A percentile compares a stretch with the other conserved stretches of the same genome.
Evolutionary conservation across 768 basidiomycete species (phyloP).

Genomic region (Suillus subalutaceus): DNA sequence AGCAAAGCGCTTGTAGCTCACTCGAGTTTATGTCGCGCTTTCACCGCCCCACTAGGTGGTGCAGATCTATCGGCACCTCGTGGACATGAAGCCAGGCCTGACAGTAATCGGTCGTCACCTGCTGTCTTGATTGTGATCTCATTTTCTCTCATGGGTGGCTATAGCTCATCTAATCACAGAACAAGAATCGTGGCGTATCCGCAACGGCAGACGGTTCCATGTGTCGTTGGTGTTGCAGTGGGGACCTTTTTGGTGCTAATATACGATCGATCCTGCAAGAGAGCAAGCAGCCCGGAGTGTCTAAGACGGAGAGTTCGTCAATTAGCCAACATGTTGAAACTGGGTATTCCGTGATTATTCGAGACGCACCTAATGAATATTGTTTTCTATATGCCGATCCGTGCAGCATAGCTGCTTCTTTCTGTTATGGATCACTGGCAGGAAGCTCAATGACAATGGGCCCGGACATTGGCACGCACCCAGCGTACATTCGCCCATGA

Average conservation of each 20-base stretch:
- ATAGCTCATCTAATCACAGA: background rate
- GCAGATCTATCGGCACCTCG: background rate
- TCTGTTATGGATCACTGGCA: background rate
- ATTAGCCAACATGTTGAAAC: background rate
- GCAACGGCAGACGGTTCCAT: too few species aligned
- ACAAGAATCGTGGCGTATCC: background rate
- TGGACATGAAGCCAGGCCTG: background rate
- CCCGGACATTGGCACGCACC: background rate
- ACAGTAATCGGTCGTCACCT: background rate
- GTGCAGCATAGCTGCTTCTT: background rate
- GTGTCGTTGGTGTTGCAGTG: background rate
- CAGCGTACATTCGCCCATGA: background rate
- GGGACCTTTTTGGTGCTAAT: background rate
- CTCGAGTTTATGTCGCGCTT: background rate
- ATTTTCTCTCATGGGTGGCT: background rate
- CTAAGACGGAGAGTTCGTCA: background rate
- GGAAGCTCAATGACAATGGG: background rate
- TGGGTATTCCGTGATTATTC: background rate
- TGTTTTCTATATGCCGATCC: background rate
- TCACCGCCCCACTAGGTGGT: background rate
- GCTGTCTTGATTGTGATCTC: background rate
- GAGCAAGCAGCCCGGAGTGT: background rate
- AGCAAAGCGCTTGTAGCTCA: background rate
- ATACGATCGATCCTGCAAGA: background rate
- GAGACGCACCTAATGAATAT: background rate